Base-by-base conservation (phyloP, 106 monocot genomes). In the Platanthera guangdongensis region DNA sequence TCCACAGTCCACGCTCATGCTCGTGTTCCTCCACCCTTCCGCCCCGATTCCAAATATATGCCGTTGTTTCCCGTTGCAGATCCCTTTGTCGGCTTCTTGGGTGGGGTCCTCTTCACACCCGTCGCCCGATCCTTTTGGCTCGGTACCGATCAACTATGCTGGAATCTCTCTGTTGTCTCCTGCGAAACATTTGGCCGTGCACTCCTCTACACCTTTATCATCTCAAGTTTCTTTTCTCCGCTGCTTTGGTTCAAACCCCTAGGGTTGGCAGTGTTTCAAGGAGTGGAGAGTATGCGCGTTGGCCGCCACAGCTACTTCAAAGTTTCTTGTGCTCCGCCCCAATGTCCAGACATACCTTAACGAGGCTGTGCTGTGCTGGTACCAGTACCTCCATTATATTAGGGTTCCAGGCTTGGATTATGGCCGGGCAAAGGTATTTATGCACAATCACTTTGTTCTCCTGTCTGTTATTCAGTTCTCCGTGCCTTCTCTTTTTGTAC, bases 321-420 rank as follows among this genome's bases (percentile, higher is more conserved):
- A 87, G 75, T 19, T 96, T 12, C 53, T 93, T 63, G 87, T 73
- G 13, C 25, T 91, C 51, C 81, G 96, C 13, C 39, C 83, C 8
- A 81, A 87, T 55, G 55, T 96, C 50, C 96, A 96, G 76, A 89
- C 83, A 86, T 91, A 91, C 73, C 49, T 96, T 69, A 96, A 96
- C 55, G 96, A 96, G 85, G 82, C 88, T 0, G 93, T 96, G 69
- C 62, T 93, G 50, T 91, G 83, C 70, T 96, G 96, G 96, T 96
- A 96, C 71, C 96, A 96, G 87, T 80, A 86, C 74, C 77, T 96
- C 74, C 93, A 96, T 72, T 70, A 74, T 1, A 85, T 83, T 51
- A 74, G 81, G 76, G 71, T 78, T 21, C 85, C 89, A 0, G 93
- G 91, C 50, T 16, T 87, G 80, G 96, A 90, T 67, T 92, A 89